Evolutionary conservation across 108 stramenopile genomes (phyloP).

Genomic region (Pseudonitzschia multiseries): DNA sequence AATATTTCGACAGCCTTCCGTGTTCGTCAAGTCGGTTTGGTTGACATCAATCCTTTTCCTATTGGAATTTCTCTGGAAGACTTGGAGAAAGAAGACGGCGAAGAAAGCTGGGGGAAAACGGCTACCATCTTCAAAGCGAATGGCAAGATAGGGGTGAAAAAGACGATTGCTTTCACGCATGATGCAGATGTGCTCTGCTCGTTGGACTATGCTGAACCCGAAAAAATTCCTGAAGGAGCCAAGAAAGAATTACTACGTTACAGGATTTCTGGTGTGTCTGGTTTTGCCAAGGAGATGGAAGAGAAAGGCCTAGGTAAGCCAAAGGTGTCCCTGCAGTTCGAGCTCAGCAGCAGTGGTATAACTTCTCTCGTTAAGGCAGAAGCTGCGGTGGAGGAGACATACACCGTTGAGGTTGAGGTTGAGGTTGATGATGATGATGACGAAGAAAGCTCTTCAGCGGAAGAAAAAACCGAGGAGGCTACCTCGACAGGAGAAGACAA

Average conservation of each 20-base stretch:
- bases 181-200: conserved; percentile 84
- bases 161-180: conserved; percentile 96
- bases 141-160: conserved; percentile 86
- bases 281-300: conserved; percentile 91
- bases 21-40: conserved; percentile 96
- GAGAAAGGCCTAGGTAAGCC: conserved; percentile 89
- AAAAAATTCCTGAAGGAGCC: conserved; percentile 72
- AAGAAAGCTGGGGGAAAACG: conserved; percentile 80
- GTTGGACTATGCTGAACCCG: conserved; percentile 77
- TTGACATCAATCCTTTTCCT: conserved; percentile 87
- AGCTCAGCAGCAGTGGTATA: conserved; percentile 85
- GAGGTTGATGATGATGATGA: conserved; percentile 85
- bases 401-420: conserved; percentile 81
- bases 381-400: conserved; percentile 89
- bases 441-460: conserved; percentile 44
- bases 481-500: conserved; percentile 18
- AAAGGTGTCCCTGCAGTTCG: conserved; percentile 96
- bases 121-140: conserved; percentile 88
- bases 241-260: conserved; percentile 58
- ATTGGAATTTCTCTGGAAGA: conserved; percentile 73
- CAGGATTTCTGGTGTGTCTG: conserved; percentile 89
- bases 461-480: conserved; percentile 37
- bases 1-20: conserved; percentile 96
- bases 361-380: conserved; percentile 90
- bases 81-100: conserved; percentile 38